A percentile compares a stretch with the other conserved stretches of the same genome.
phyloP scores from a whole-genome alignment of 495 filamentous ascomycete genomes.

The Annulohypoxylon bovei region DNA sequence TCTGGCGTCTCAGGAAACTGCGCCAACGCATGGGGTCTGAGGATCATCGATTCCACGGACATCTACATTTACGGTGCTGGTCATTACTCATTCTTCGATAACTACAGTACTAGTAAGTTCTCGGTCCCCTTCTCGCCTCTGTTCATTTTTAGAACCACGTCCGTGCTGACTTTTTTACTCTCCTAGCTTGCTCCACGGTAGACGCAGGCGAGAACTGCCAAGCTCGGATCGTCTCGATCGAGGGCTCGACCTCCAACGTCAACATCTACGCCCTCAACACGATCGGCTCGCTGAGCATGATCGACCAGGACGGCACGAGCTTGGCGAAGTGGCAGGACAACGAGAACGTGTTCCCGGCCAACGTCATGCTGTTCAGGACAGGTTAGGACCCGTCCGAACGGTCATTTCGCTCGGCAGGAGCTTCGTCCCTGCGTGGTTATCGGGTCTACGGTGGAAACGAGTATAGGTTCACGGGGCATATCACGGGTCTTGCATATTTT shows the following conservation, averaged over 20 bases:
- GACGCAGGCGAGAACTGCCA: constrained; percentile 63
- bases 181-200: constrained; percentile 53
- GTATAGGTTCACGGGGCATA: constrained; percentile 9
- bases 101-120: constrained; percentile 54
- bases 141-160: background rate
- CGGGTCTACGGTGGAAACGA: background rate
- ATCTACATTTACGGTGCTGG: constrained; percentile 76
- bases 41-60: constrained; percentile 66
- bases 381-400: constrained; percentile 30
- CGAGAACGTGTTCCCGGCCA: constrained; percentile 57
- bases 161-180: background rate
- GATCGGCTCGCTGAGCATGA: constrained; percentile 59
- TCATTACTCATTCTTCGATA: constrained; percentile 79
- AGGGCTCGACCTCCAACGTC: constrained; percentile 57
- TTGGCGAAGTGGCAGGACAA: constrained; percentile 57
- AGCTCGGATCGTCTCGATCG: constrained; percentile 61
- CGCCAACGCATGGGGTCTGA: constrained; percentile 70
- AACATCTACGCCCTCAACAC: constrained; percentile 67
- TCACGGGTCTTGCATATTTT: constrained; percentile 23
- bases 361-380: constrained; percentile 55
- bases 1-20: constrained; percentile 59
- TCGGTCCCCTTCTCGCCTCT: background rate
- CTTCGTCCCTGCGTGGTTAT: background rate
- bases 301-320: constrained; percentile 51
- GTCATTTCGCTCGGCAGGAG: background rate